Evolutionary conservation across 768 basidiomycete genomes (phyloP).

Genomic region (Termitomyces heimii): DNA sequence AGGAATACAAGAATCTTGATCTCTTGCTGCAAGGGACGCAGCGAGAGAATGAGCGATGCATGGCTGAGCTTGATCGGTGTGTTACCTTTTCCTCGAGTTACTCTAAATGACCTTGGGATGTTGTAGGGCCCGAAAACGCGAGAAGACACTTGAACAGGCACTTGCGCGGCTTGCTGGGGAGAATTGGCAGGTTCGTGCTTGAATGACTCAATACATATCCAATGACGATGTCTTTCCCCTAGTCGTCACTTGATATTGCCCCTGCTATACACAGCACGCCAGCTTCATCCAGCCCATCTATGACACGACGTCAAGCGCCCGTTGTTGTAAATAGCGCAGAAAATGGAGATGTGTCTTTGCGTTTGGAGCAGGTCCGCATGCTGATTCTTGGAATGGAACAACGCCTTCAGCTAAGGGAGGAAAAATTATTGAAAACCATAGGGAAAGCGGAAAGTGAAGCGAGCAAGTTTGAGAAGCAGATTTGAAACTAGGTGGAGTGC

Average conservation of each 20-base stretch:
- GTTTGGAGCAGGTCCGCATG: slow-evolving; percentile 15
- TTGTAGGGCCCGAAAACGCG: slow-evolving; percentile 54
- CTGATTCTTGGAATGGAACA: slow-evolving; percentile 18
- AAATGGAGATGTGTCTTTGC: slow-evolving; percentile 3
- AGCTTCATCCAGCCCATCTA: slow-evolving; percentile 28
- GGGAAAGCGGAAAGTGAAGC: slow-evolving; percentile 15
- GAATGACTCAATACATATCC: not conserved
- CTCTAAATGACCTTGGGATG: not conserved
- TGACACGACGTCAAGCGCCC: slow-evolving; percentile 21
- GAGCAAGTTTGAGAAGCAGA: slow-evolving; percentile 11
- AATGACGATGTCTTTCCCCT: not conserved
- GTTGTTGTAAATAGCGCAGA: slow-evolving; percentile 6
- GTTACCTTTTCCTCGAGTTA: slow-evolving; percentile 9
- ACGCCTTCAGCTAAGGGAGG: slow-evolving; percentile 17
- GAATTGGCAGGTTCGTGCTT: slow-evolving; percentile 70
- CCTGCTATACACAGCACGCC: slow-evolving; percentile 12
- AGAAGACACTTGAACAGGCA: slow-evolving; percentile 73
- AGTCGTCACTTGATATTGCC: slow-evolving; percentile 29
- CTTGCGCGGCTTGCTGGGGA: slow-evolving; percentile 66
- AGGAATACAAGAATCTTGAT: slow-evolving; percentile 72
- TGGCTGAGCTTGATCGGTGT: slow-evolving; percentile 74
- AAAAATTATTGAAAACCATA: slow-evolving; percentile 12
- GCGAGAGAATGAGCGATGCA: slow-evolving; percentile 79
- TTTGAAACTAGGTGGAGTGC: not conserved
- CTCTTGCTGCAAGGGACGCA: slow-evolving; percentile 76